Percentiles rank a stretch among this genome's conserved stretches.
These are phyloP conservation scores for Chlorella variabilis DNA, from an alignment of 163 green algal genomes.

Conservation along the genomic window DNA sequence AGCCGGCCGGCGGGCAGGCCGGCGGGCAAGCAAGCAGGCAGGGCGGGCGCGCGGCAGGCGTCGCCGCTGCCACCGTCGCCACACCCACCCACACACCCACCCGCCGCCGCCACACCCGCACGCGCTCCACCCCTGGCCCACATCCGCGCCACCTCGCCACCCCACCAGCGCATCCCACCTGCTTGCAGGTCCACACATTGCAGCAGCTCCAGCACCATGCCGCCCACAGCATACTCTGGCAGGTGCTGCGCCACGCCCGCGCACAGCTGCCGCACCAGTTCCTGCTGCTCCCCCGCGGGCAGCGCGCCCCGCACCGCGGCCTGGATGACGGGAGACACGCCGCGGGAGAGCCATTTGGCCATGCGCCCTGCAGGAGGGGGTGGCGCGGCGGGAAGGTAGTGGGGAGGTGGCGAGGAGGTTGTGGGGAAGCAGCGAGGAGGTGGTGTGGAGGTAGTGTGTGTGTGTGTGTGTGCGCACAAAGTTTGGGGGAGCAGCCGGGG, in stretches of 20 bases:
- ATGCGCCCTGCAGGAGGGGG: constrained; percentile 15
- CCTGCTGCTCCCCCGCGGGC: constrained; percentile 23
- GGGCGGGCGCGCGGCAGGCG: too few relatives aligned
- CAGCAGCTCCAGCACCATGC: constrained; percentile 59
- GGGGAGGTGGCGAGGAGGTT: too few relatives aligned
- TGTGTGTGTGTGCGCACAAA: too few relatives aligned
- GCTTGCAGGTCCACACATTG: constrained; percentile 27
- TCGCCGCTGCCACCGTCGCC: neutral
- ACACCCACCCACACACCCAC: too few relatives aligned
- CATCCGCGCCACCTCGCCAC: too few relatives aligned
- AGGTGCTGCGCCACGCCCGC: constrained; percentile 39
- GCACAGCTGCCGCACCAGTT: constrained; percentile 50
- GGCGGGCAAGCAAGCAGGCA: too few relatives aligned
- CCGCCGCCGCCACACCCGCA: too few relatives aligned
- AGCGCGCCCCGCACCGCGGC: constrained; percentile 25
- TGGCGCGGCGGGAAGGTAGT: neutral
- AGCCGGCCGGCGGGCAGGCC: neutral
- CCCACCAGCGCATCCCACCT: too few relatives aligned
- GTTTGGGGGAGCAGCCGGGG: too few relatives aligned
- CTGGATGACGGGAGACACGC: constrained; percentile 22
- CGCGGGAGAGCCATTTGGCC: constrained; percentile 42
- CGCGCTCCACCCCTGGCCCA: too few relatives aligned
- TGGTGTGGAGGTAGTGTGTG: too few relatives aligned
- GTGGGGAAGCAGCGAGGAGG: too few relatives aligned
- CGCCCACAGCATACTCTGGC: constrained; percentile 51